A percentile compares a stretch with the other conserved stretches of the same genome.
Evolutionary conservation across 2,329 filamentous ascomycete genomes (phyloP).

Genomic region (Beauveria rudraprayagi): DNA sequence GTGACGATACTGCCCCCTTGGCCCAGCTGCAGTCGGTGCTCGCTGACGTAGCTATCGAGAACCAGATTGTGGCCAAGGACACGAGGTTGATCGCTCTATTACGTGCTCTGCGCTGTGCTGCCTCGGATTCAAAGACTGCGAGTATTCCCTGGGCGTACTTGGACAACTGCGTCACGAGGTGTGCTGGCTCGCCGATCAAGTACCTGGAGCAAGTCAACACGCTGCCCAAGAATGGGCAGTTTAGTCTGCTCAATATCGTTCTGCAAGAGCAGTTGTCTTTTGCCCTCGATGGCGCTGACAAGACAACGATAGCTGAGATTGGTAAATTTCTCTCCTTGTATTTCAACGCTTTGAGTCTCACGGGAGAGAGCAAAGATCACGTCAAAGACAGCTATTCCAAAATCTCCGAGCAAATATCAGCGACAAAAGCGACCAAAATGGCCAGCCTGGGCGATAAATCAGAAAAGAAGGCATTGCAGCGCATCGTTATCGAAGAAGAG

Average conservation of each 20-base stretch:
- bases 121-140: slow-evolving; percentile 17
- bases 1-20: slow-evolving; percentile 22
- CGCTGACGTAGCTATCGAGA: slow-evolving; percentile 52
- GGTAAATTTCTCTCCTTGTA: slow-evolving; percentile 51
- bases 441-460: slow-evolving; percentile 14
- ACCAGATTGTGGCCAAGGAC: slow-evolving; percentile 53
- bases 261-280: slow-evolving; percentile 75
- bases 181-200: slow-evolving; percentile 68
- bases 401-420: slow-evolving; percentile 24
- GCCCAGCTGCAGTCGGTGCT: slow-evolving; percentile 48
- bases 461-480: slow-evolving; percentile 15
- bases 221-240: slow-evolving; percentile 14
- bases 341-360: slow-evolving; percentile 44
- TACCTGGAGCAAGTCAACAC: slow-evolving; percentile 66
- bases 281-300: slow-evolving; percentile 42
- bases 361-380: slow-evolving; percentile 33
- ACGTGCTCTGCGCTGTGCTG: slow-evolving; percentile 21
- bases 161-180: slow-evolving; percentile 74
- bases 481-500: slow-evolving; percentile 9
- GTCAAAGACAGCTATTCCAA: slow-evolving; percentile 23
- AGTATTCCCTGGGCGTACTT: slow-evolving; percentile 59
- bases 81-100: slow-evolving; percentile 42
- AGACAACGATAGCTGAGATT: slow-evolving; percentile 35
- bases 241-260: slow-evolving; percentile 59
- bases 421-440: slow-evolving; percentile 17